A percentile compares a stretch with the other conserved stretches of the same genome.
Conservation (phyloP, 331 rosid species). For the Acacia concinna region DNA sequence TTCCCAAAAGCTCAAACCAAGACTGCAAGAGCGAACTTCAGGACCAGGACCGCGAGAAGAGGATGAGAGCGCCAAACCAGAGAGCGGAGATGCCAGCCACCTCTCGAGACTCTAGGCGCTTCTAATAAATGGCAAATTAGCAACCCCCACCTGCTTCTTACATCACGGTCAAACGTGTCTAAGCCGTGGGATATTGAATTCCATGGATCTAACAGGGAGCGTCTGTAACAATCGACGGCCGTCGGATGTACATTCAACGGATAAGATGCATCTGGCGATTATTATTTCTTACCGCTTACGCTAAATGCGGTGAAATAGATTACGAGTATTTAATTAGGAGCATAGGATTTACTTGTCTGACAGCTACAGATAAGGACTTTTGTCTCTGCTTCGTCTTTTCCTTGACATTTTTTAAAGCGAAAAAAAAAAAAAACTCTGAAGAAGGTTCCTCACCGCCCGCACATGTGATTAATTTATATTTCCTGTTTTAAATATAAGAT, state of each 20-base stretch:
- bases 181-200: slow-evolving; percentile 13
- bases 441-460: background rate
- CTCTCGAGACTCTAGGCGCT: background rate
- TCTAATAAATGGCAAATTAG: background rate
- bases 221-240: background rate
- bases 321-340: background rate
- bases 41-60: slow-evolving; percentile 11
- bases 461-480: background rate
- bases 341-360: background rate
- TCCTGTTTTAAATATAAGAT: too few relatives aligned
- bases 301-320: background rate
- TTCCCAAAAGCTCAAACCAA: background rate
- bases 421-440: background rate
- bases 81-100: background rate
- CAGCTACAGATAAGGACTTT: background rate
- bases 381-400: background rate
- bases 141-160: slow-evolving; percentile 11
- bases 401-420: background rate
- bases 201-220: background rate
- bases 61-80: background rate
- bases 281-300: background rate
- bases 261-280: background rate
- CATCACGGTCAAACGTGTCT: background rate
- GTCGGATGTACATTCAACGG: slow-evolving; percentile 23
- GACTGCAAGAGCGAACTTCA: background rate